Percentiles rank a stretch among this genome's conserved stretches.
Conservation (phyloP, 768 basidiomycete genomes). For the Psilocybe tampanensis region DNA sequence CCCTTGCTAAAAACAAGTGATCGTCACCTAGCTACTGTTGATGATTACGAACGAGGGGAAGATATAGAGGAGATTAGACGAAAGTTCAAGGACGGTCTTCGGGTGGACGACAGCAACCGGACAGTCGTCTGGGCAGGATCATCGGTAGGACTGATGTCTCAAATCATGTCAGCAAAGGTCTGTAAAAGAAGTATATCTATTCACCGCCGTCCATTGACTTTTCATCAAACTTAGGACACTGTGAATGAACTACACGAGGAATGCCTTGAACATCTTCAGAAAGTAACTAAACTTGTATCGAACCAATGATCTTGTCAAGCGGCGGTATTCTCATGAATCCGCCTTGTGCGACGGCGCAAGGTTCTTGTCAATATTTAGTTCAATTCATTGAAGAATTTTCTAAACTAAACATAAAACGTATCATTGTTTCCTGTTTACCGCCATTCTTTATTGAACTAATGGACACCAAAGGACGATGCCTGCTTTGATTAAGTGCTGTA, state of each 20-base stretch:
- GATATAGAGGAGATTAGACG: conserved; percentile 42
- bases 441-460: no score
- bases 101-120: conserved; percentile 47
- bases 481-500: no score
- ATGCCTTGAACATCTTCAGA: conserved; percentile 27
- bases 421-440: no score
- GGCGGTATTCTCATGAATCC: neutral
- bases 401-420: no score
- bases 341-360: no score
- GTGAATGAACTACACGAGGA: conserved; percentile 54
- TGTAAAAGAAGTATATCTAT: conserved; percentile 2
- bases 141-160: conserved; percentile 59
- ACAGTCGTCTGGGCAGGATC: conserved; percentile 72
- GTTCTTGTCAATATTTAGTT: no score
- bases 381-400: no score
- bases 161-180: conserved; percentile 42
- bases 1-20: conserved; percentile 8
- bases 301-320: neutral
- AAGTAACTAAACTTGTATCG: conserved; percentile 4
- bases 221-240: conserved; percentile 46
- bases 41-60: conserved; percentile 55
- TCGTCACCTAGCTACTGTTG: conserved; percentile 48
- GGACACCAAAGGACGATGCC: no score
- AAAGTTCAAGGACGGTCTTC: conserved; percentile 48
- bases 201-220: neutral